A percentile compares a stretch with the other conserved stretches of the same genome.
phyloP scores from a whole-genome alignment of 2,329 filamentous ascomycete genomes.

The Arthroderma sp. region DNA sequence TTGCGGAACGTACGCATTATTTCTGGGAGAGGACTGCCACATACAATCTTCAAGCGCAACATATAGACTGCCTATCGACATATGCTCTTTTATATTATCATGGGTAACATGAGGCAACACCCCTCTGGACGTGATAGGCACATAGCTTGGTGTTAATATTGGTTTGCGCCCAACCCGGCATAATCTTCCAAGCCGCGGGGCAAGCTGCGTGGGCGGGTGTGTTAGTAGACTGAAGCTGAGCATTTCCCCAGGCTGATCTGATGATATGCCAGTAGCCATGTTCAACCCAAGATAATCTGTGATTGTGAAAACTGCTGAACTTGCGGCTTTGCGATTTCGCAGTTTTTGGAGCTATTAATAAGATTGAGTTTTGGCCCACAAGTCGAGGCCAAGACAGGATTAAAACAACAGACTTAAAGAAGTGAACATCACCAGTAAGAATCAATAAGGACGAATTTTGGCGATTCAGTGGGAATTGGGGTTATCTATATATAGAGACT shows the following conservation, averaged over 20 bases:
- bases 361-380: neutral
- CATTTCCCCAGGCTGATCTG: slow-evolving; percentile 25
- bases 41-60: slow-evolving; percentile 86
- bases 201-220: slow-evolving; percentile 25
- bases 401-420: neutral
- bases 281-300: neutral
- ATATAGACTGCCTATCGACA: slow-evolving; percentile 58
- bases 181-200: slow-evolving; percentile 57
- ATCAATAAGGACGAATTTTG: neutral
- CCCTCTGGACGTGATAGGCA: slow-evolving; percentile 71
- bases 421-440: no score
- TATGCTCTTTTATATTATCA: slow-evolving; percentile 60
- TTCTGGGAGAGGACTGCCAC: slow-evolving; percentile 25
- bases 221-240: slow-evolving; percentile 28
- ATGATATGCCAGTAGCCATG: slow-evolving; percentile 20
- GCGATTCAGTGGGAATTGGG: no score
- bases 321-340: neutral
- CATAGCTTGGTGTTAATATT: slow-evolving; percentile 73
- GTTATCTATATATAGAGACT: neutral
- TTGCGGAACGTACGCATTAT: neutral
- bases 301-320: neutral
- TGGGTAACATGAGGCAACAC: slow-evolving; percentile 78
- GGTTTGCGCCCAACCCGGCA: slow-evolving; percentile 48
- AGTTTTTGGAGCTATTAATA: neutral
- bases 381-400: neutral